phyloP scores from a whole-genome alignment of 2,329 filamentous ascomycete species.

The Periconia sp. region DNA sequence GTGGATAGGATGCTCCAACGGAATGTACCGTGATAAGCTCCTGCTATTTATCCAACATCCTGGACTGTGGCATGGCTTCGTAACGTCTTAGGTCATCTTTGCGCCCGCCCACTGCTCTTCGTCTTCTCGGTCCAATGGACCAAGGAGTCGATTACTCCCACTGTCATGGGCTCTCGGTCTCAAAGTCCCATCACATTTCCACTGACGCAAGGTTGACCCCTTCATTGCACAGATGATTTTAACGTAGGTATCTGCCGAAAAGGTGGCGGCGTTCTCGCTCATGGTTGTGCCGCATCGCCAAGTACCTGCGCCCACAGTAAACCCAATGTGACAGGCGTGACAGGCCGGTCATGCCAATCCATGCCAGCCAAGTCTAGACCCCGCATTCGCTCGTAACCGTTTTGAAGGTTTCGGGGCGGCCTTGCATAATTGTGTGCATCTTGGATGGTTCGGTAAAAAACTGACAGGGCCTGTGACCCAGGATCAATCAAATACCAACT shows the following conservation, averaged over 20 bases:
- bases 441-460: constrained; percentile 24
- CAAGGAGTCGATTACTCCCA: no score
- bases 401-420: not conserved
- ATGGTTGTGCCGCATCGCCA: constrained; percentile 15
- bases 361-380: constrained; percentile 34
- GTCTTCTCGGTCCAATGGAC: no score
- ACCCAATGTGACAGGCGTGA: constrained; percentile 6
- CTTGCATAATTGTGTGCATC: not conserved
- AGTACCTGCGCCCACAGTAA: constrained; percentile 4
- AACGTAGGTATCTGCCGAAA: constrained; percentile 12
- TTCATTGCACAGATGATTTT: not conserved
- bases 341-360: constrained; percentile 20
- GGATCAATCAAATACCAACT: constrained; percentile 17
- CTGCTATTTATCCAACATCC: no score
- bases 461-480: constrained; percentile 12
- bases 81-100: no score
- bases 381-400: constrained; percentile 26
- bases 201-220: not conserved
- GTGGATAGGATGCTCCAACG: not conserved
- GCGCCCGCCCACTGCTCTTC: no score
- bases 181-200: not conserved
- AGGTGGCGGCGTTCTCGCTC: not conserved
- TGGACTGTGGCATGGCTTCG: no score
- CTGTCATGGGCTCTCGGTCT: not conserved
- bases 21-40: not conserved